Conservation (phyloP, 257 asterid genomes). For the Forsythia suspensa region DNA sequence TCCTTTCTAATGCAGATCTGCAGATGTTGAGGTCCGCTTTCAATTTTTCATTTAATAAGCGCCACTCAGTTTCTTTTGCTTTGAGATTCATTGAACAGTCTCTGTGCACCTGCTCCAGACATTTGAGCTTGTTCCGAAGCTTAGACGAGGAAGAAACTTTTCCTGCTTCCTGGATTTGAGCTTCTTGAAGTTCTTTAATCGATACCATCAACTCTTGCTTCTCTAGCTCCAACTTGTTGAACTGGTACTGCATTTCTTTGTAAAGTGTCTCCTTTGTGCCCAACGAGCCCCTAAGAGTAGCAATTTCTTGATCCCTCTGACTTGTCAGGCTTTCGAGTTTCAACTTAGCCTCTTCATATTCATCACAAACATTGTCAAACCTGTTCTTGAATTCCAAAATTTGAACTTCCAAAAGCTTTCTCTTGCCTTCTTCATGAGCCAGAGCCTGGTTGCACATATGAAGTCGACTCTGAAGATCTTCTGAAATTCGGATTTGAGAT, state of each 20-base stretch:
- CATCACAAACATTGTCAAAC: constrained; percentile 57
- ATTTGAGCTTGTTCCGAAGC: constrained; percentile 66
- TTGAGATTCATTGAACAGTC: constrained; percentile 56
- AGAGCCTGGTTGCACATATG: constrained; percentile 80
- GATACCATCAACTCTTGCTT: constrained; percentile 58
- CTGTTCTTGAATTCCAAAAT: constrained; percentile 54
- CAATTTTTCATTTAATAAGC: constrained; percentile 46
- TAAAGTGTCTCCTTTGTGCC: constrained; percentile 58
- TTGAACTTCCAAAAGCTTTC: constrained; percentile 58
- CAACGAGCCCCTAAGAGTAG: constrained; percentile 58
- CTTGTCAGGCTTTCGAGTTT: constrained; percentile 48
- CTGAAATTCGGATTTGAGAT: constrained; percentile 70
- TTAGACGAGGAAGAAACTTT: constrained; percentile 54
- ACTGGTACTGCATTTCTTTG: constrained; percentile 87
- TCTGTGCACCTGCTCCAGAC: constrained; percentile 61
- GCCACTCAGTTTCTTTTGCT: constrained; percentile 75
- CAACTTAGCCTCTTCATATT: constrained; percentile 67
- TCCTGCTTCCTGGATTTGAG: constrained; percentile 66
- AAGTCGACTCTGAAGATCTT: constrained; percentile 57
- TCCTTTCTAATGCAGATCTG: constrained; percentile 44
- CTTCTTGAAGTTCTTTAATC: constrained; percentile 74
- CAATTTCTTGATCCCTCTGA: constrained; percentile 76
- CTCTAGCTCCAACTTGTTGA: constrained; percentile 69
- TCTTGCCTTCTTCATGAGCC: constrained; percentile 80
- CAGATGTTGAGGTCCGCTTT: constrained; percentile 44